Evolutionary conservation across 2,329 filamentous ascomycete genomes (phyloP), one percentile per base, ranked within the genome.

Genomic region (Verruconis gallopava): DNA sequence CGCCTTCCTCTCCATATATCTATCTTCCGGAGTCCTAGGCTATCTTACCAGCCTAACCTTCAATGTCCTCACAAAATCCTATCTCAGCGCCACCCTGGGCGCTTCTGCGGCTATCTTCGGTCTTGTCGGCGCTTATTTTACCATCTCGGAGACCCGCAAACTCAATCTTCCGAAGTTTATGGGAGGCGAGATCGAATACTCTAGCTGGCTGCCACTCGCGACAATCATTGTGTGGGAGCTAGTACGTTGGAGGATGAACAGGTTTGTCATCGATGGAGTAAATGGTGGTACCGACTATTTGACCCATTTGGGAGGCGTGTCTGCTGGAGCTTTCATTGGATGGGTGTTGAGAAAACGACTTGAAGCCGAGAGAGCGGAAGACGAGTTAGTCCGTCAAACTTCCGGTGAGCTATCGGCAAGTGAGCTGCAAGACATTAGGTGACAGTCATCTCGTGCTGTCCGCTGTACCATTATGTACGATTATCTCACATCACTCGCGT

Each of bases 1-100:
- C 12, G 68, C 73, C 43, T 85, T 85, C 59, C 61, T 85, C 15
- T 71, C 77, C n/a, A 61, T 83, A 21, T 84, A 79, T 57, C 48
- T 81, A 21, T 62, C 68, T 5, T 68, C 69, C 4, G 80, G 79
- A 40, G 64, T 68, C 1, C 34, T 75, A 2, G 75, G 73, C 5
- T 75, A 73, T 45, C 68, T 78, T 46, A 62, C 67, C n/a, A 75
- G 73, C 35, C 62, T 85, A 45, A 50, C 57, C 4, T 58, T 55
- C 18, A 61, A 65, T 40, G 65, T 72, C 19, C 45, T 70, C 2
- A 48, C 55, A 12, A 59, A 62, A 13, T 55, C 61, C 18, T 62
- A 71, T 38, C 55, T 55, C 32, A 55, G 63, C 9, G 69, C 76
- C 28, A 72, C 73, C 2, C 63, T 82, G 6, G 81, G 81, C n/a